A percentile compares a stretch with the other conserved stretches of the same genome.
Conservation (phyloP, 345 rosid species). For the Camelina hispida region DNA sequence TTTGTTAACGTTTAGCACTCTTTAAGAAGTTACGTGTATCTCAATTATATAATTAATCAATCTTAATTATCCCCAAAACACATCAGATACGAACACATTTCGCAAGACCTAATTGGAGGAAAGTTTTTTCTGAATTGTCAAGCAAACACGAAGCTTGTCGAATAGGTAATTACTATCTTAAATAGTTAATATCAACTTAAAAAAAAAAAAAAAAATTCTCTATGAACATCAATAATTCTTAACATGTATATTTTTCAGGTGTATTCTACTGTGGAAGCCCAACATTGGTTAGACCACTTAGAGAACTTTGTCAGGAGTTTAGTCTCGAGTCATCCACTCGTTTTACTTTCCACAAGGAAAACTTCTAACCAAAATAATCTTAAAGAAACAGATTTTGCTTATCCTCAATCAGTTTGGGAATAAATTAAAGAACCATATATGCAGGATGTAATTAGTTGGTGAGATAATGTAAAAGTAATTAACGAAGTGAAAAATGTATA, state of each 20-base stretch:
- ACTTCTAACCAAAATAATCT: slow-evolving; percentile 54
- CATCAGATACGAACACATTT: slow-evolving; percentile 92
- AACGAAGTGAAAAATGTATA: slow-evolving; percentile 19
- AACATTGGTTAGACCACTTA: slow-evolving; percentile 66
- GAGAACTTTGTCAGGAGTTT: slow-evolving; percentile 75
- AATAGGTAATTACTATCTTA: slow-evolving; percentile 54
- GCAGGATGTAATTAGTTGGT: slow-evolving; percentile 33
- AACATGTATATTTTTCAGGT: slow-evolving; percentile 55
- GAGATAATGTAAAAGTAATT: slow-evolving; percentile 31
- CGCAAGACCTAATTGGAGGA: slow-evolving; percentile 95
- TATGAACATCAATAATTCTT: slow-evolving; percentile 2
- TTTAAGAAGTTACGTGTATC: background rate
- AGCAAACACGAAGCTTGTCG: slow-evolving; percentile 61
- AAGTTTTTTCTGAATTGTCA: slow-evolving; percentile 73
- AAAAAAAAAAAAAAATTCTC: too few species aligned
- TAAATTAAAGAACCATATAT: background rate
- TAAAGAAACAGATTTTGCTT: slow-evolving; percentile 28
- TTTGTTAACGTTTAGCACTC: background rate
- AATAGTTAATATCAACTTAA: background rate
- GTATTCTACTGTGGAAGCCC: slow-evolving; percentile 97
- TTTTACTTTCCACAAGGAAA: slow-evolving; percentile 91
- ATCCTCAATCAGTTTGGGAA: slow-evolving; percentile 12
- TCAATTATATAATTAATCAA: background rate
- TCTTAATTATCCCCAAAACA: background rate
- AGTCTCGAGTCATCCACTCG: slow-evolving; percentile 78